Base-by-base conservation (phyloP, 2,329 filamentous ascomycete species). In the Hypoxylon sp. region DNA sequence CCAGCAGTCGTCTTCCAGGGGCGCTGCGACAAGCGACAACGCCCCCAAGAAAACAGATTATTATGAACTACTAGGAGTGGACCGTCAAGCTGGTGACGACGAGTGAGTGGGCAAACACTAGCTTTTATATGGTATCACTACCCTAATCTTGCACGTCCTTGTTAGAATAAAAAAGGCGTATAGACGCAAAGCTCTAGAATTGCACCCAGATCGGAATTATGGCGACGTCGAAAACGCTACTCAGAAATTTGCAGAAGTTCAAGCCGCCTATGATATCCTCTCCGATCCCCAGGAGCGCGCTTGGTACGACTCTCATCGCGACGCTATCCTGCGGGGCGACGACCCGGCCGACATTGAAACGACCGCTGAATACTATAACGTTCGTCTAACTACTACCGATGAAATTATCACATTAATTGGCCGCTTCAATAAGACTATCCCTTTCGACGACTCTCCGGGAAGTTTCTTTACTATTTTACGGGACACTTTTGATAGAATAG, bases 271-370 rank as follows among this genome's bases (percentile, higher is more conserved):
- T 79, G 94, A 98, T 79, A 89, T 99, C n/a, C 87, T 99, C 0
- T 97, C 94, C 1, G 96, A 99, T 79, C 90, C 94, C 10, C 95
- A 99, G 78, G 96, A 99, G 80, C 90, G 96, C 73, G 92, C 94
- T 33, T 99, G 96, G 96, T 99, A 99, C 82, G 95, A 99, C 81
- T 94, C 94, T 2, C 96, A 99, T 78, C 91, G 94, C 67, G 91
- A 94, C 73, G 90, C 92, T 55, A 97, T 98, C 68, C 83, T 98
- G 69, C 87, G 88, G 31, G 91, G 91, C 42, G 85, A 88, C 63
- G 88, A 90, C 59, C 83, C 83, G 33, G 83, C 72, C 78, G 81
- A 80, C 29, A 80, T 78, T 39, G 82, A 80, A 19, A 80, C 82
- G 51, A 85, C 88, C 60, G 89, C 88, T 72, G 89, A 91, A 48